Conservation (phyloP, 2,329 filamentous ascomycete species). For the Pestalotiopsis sp. region DNA sequence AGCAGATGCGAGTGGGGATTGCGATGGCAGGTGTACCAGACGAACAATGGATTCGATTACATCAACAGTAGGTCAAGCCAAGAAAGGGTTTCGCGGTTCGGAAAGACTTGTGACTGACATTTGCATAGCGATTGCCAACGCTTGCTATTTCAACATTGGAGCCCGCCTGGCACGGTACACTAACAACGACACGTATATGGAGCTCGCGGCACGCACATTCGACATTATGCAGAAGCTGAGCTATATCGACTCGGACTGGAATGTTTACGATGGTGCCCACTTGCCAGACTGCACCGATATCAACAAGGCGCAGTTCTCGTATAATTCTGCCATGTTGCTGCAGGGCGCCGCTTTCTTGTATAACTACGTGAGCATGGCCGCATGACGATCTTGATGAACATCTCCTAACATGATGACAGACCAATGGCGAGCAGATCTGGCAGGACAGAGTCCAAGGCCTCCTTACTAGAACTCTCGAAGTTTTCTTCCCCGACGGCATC, state of each 20-base stretch:
- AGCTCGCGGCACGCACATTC: constrained; percentile 64
- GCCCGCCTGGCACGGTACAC: constrained; percentile 75
- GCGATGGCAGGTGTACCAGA: constrained; percentile 77
- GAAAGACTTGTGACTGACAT: background rate
- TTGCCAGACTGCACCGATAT: constrained; percentile 63
- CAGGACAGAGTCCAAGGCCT: constrained; percentile 57
- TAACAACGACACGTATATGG: constrained; percentile 64
- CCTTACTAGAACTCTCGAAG: constrained; percentile 48
- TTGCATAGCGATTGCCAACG: constrained; percentile 58
- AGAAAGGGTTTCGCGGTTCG: background rate
- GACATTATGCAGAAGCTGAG: constrained; percentile 60
- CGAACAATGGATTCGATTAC: constrained; percentile 77
- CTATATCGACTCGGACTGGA: constrained; percentile 64
- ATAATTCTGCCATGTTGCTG: constrained; percentile 65
- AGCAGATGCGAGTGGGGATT: constrained; percentile 68
- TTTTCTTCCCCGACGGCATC: constrained; percentile 60
- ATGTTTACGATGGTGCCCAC: constrained; percentile 67
- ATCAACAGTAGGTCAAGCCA: constrained; percentile 59
- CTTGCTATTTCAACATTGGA: constrained; percentile 66
- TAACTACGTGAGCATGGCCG: constrained; percentile 52
- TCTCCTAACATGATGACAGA: constrained; percentile 36
- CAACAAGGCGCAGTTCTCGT: constrained; percentile 68
- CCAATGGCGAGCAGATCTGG: constrained; percentile 59
- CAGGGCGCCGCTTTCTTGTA: constrained; percentile 72
- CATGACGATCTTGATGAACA: background rate